Evolutionary conservation across 192 early-diverging fungal genomes (phyloP).

Genomic region (Podila verticillata): DNA sequence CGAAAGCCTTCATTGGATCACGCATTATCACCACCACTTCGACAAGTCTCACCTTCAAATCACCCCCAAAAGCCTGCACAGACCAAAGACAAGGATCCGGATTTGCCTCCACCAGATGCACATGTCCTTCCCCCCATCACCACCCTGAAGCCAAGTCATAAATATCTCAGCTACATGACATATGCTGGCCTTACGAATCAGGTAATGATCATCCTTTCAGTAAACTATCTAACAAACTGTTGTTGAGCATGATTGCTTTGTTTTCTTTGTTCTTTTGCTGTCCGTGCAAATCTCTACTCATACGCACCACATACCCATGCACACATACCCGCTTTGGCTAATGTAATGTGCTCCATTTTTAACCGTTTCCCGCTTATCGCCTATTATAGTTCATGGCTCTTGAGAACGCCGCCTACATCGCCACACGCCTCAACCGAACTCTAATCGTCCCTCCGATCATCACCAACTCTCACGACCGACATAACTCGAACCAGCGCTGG

Average conservation of each 20-base stretch:
- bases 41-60: too few relatives aligned
- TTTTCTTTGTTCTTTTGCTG: background rate
- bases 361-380: too few relatives aligned
- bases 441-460: slow-evolving; percentile 42
- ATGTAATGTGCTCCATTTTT: too few relatives aligned
- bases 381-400: slow-evolving; percentile 40
- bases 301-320: background rate
- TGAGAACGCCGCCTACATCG: slow-evolving; percentile 38
- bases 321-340: too few relatives aligned
- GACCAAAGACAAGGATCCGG: too few relatives aligned
- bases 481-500: slow-evolving; percentile 38
- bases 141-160: background rate
- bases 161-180: slow-evolving; percentile 26
- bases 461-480: slow-evolving; percentile 32
- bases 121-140: slow-evolving; percentile 16
- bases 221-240: too few relatives aligned
- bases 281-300: background rate
- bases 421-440: slow-evolving; percentile 31
- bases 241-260: background rate
- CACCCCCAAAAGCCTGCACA: too few relatives aligned
- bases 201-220: slow-evolving; percentile 10
- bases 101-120: background rate
- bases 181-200: slow-evolving; percentile 48
- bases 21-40: too few relatives aligned
- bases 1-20: too few relatives aligned